phyloP scores from a whole-genome alignment of 2,329 filamentous ascomycete species.

The Mycosphaerella sp. region DNA sequence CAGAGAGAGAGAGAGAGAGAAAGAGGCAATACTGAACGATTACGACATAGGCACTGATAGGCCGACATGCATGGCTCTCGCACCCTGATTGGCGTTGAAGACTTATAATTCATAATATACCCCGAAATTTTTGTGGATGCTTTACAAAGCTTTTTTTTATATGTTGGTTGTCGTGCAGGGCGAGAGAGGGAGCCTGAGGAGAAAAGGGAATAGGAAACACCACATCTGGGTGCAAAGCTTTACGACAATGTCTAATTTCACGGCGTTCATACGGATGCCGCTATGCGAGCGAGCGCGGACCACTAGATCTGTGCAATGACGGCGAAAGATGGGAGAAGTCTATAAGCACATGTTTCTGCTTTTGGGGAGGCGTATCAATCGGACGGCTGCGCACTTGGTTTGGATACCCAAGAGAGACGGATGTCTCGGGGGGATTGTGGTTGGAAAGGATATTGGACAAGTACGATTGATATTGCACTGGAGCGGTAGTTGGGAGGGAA shows the following conservation, averaged over 20 bases:
- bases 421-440: not conserved
- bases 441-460: conserved; percentile 4
- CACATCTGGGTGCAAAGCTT: conserved; percentile 5
- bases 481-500: not conserved
- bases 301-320: not conserved
- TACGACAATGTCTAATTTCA: conserved; percentile 18
- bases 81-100: conserved; percentile 17
- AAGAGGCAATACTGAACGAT: conserved; percentile 15
- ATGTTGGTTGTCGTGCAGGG: conserved; percentile 3
- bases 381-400: conserved; percentile 9
- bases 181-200: not conserved
- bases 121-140: conserved; percentile 24
- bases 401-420: conserved; percentile 6
- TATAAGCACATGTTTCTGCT: not conserved
- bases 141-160: conserved; percentile 15
- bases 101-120: conserved; percentile 23
- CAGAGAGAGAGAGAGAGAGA: no score
- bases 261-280: conserved; percentile 14
- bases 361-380: not conserved
- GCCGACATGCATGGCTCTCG: conserved; percentile 10
- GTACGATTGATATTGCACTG: conserved; percentile 8
- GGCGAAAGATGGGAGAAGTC: conserved; percentile 4
- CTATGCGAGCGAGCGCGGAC: conserved; percentile 13
- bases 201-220: not conserved
- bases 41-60: conserved; percentile 15